phyloP scores from a whole-genome alignment of 2,329 filamentous ascomycete species.

The Neonectria ditissima region DNA sequence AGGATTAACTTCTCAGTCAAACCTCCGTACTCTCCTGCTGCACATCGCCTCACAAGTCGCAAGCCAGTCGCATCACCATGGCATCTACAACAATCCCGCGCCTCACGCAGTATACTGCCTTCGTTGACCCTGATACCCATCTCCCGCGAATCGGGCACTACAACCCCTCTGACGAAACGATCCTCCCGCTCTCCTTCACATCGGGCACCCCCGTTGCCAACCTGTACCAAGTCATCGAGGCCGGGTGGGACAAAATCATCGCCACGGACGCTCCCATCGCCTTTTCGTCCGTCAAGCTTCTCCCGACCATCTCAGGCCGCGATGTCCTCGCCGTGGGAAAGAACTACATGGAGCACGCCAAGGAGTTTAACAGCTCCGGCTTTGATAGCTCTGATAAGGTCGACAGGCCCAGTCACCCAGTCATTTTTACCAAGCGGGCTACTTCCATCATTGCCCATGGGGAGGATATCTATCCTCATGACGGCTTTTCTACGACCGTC shows the following conservation, averaged over 20 bases:
- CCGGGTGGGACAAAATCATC: constrained; percentile 54
- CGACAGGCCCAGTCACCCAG: constrained; percentile 63
- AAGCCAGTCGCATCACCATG: neutral
- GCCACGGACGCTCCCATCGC: constrained; percentile 37
- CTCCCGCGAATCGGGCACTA: constrained; percentile 30
- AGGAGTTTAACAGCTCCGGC: constrained; percentile 67
- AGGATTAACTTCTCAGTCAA: neutral
- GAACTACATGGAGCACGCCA: constrained; percentile 68
- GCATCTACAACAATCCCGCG: neutral
- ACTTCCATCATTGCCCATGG: constrained; percentile 64
- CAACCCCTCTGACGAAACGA: constrained; percentile 17
- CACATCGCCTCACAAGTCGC: neutral
- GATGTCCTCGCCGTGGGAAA: constrained; percentile 69
- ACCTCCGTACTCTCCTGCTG: neutral
- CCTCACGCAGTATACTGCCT: constrained; percentile 31
- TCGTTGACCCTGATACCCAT: constrained; percentile 23
- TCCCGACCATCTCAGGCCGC: constrained; percentile 60
- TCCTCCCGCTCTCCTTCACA: constrained; percentile 58
- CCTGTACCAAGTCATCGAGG: constrained; percentile 65
- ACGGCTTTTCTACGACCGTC: constrained; percentile 59
- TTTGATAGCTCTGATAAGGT: constrained; percentile 66
- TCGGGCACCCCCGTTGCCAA: constrained; percentile 60
- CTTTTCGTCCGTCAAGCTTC: constrained; percentile 53
- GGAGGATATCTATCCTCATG: constrained; percentile 59
- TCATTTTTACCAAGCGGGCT: constrained; percentile 67